Evolutionary conservation across 768 basidiomycete genomes (phyloP).

Genomic region (Hemileccinum impolitum): DNA sequence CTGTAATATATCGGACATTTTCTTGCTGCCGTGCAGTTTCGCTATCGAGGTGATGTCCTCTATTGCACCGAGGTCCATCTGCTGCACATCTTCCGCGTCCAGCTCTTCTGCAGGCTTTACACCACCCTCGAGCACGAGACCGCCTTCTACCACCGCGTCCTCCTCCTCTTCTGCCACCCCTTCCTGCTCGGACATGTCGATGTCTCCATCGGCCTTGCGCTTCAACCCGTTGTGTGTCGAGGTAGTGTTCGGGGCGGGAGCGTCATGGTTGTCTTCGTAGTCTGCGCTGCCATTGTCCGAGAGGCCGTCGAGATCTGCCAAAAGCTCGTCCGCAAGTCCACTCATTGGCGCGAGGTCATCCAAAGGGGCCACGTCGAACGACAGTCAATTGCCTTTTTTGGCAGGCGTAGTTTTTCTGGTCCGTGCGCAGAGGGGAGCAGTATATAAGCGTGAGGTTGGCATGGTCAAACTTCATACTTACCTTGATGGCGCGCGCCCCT

Average conservation of each 20-base stretch:
- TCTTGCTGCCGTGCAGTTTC: constrained; percentile 82
- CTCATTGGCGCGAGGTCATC: constrained; percentile 48
- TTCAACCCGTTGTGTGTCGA: constrained; percentile 42
- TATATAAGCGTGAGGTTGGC: constrained; percentile 10
- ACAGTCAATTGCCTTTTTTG: constrained; percentile 8
- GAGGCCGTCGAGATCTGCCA: constrained; percentile 87
- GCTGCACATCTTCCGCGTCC: constrained; percentile 89
- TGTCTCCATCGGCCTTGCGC: constrained; percentile 56
- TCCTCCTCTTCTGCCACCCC: constrained; percentile 40
- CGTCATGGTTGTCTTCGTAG: constrained; percentile 40
- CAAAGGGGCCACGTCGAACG: not conserved
- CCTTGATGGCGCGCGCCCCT: constrained; percentile 61
- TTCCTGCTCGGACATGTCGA: constrained; percentile 57
- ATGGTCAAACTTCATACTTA: constrained; percentile 45
- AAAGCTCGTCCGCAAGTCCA: constrained; percentile 85
- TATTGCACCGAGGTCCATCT: constrained; percentile 84
- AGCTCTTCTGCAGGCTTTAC: constrained; percentile 93
- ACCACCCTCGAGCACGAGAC: constrained; percentile 80
- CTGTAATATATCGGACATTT: constrained; percentile 83
- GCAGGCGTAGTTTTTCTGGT: constrained; percentile 4
- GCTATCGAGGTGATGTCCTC: constrained; percentile 88
- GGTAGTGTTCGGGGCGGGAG: constrained; percentile 19
- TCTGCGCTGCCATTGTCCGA: constrained; percentile 62
- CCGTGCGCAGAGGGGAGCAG: constrained; percentile 6
- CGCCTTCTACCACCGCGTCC: constrained; percentile 43